A percentile compares a stretch with the other conserved stretches of the same genome.
Conservation (phyloP, 2,329 filamentous ascomycete species). For the Byssoonygena ceratinophila region DNA sequence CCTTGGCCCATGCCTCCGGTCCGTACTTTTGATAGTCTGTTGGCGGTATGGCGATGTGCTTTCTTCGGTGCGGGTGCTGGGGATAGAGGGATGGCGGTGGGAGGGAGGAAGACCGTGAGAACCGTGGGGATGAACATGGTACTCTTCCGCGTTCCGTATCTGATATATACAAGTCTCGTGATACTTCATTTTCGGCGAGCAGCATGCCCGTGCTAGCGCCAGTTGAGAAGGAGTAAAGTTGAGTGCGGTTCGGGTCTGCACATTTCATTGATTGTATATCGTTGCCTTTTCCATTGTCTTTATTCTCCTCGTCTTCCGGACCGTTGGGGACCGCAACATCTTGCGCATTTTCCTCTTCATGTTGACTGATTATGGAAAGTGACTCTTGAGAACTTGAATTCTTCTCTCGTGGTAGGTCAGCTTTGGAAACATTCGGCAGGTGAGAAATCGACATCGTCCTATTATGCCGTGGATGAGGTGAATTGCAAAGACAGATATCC, state of each 20-base stretch:
- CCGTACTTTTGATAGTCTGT: slow-evolving; percentile 25
- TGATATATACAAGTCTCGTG: neutral
- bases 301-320: neutral
- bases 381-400: neutral
- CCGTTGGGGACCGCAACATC: neutral
- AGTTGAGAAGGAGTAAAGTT: slow-evolving; percentile 12
- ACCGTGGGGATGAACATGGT: neutral
- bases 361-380: neutral
- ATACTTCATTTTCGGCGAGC: neutral
- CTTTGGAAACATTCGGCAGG: neutral
- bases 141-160: neutral
- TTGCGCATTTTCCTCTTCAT: neutral
- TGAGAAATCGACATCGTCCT: slow-evolving; percentile 1
- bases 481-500: slow-evolving; percentile 13
- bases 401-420: neutral
- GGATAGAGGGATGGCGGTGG: neutral
- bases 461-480: slow-evolving; percentile 13
- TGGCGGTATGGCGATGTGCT: slow-evolving; percentile 22
- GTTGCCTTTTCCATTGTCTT: neutral
- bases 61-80: slow-evolving; percentile 1
- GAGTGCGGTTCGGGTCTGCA: slow-evolving; percentile 2
- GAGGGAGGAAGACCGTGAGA: slow-evolving; percentile 7
- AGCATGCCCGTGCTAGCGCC: neutral
- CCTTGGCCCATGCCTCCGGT: slow-evolving; percentile 17
- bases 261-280: neutral